Percentiles rank a stretch among this genome's conserved stretches.
phyloP scores from a whole-genome alignment of 2,329 filamentous ascomycete genomes.

The Colletotrichum lini region DNA sequence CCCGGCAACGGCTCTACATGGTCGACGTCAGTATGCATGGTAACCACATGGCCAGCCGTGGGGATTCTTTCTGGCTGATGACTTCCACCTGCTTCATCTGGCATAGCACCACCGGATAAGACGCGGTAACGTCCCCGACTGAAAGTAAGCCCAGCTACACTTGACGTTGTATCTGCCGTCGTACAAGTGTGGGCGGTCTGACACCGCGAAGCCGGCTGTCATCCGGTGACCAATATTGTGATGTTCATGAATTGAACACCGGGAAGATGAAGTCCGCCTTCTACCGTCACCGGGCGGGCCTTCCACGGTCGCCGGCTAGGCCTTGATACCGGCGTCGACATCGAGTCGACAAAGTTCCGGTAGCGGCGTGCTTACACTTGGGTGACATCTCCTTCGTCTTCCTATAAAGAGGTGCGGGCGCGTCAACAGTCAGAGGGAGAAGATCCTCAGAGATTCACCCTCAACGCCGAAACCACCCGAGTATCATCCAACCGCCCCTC shows the following conservation, averaged over 20 bases:
- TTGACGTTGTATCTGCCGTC: constrained; percentile 19
- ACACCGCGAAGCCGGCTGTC: constrained; percentile 16
- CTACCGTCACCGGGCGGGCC: not conserved
- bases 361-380: constrained; percentile 15
- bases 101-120: not conserved
- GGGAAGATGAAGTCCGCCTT: not conserved
- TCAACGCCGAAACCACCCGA: constrained; percentile 30
- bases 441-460: constrained; percentile 14
- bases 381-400: not conserved
- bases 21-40: constrained; percentile 36
- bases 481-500: constrained; percentile 1
- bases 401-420: constrained; percentile 29
- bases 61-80: not conserved
- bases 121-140: constrained; percentile 27
- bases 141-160: not conserved
- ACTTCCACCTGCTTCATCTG: constrained; percentile 36
- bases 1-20: not conserved
- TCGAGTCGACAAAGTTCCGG: not conserved
- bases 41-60: constrained; percentile 26
- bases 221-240: constrained; percentile 35
- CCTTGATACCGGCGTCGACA: not conserved
- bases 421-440: not conserved
- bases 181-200: constrained; percentile 18
- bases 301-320: not conserved
- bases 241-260: constrained; percentile 22